Conservation (phyloP, 805 yeast genomes). For the Scheffersomyces amazonensis region DNA sequence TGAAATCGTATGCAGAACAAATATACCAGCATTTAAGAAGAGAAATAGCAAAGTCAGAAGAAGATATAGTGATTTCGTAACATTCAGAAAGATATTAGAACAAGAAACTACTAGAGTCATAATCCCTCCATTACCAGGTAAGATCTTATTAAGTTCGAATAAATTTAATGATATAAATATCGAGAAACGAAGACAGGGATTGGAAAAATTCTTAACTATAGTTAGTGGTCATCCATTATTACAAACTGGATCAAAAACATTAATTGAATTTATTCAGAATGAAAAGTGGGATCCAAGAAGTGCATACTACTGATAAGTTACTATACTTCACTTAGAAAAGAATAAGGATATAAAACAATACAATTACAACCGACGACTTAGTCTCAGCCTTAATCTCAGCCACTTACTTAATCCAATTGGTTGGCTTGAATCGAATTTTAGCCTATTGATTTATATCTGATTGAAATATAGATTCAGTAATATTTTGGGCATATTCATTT, state of each 20-base stretch:
- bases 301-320: slow-evolving; percentile 2
- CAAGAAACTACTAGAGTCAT: slow-evolving; percentile 76
- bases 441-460: too few relatives aligned
- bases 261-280: slow-evolving; percentile 84
- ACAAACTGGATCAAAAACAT: slow-evolving; percentile 78
- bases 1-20: slow-evolving; percentile 85
- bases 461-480: too few relatives aligned
- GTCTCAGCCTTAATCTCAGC: not conserved
- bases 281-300: slow-evolving; percentile 61
- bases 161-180: slow-evolving; percentile 81
- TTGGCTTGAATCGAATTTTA: too few relatives aligned
- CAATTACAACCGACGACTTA: too few relatives aligned
- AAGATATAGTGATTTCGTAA: slow-evolving; percentile 86
- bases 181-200: slow-evolving; percentile 77
- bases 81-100: slow-evolving; percentile 69
- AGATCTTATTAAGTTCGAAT: slow-evolving; percentile 60
- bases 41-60: slow-evolving; percentile 70
- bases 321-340: not conserved
- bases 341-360: too few relatives aligned
- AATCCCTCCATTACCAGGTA: slow-evolving; percentile 90
- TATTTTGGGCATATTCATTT: too few relatives aligned
- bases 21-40: slow-evolving; percentile 80
- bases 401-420: not conserved
- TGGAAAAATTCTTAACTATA: slow-evolving; percentile 70
- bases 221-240: slow-evolving; percentile 93